A percentile compares a stretch with the other conserved stretches of the same genome.
Evolutionary conservation across 805 yeast species (phyloP).

Genomic region (Kuraishia ogatae): DNA sequence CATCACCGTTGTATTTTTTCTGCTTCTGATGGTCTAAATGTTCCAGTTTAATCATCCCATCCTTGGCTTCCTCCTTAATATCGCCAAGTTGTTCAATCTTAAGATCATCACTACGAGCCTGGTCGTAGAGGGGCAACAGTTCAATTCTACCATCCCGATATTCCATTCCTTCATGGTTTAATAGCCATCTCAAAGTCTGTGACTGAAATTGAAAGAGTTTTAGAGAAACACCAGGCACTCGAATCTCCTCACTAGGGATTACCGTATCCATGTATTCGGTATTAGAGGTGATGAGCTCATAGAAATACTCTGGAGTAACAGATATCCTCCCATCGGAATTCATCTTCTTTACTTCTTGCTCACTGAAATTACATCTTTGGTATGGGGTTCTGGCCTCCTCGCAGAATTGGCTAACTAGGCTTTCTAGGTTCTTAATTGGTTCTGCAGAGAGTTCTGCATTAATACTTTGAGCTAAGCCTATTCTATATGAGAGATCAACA

Average conservation of each 20-base stretch:
- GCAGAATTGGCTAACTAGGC: background rate
- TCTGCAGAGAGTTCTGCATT: background rate
- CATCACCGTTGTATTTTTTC: background rate
- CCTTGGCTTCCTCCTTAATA: background rate
- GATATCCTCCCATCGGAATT: background rate
- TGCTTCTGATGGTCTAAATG: constrained; percentile 10
- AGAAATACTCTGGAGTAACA: constrained; percentile 24
- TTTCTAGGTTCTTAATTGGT: background rate
- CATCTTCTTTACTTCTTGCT: background rate
- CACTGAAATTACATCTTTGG: background rate
- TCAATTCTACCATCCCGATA: constrained; percentile 11
- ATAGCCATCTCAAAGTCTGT: constrained; percentile 48
- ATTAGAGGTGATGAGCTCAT: constrained; percentile 37
- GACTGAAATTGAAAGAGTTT: constrained; percentile 41
- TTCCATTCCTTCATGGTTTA: constrained; percentile 37
- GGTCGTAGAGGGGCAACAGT: background rate
- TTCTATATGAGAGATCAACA: background rate
- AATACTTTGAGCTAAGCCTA: background rate
- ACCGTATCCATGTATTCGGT: constrained; percentile 21
- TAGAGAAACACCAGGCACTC: constrained; percentile 33
- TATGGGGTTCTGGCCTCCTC: background rate
- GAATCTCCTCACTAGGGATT: background rate
- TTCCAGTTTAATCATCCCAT: constrained; percentile 15
- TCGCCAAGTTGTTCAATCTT: background rate
- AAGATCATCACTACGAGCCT: background rate